These are phyloP conservation scores for Quercus variabilis DNA, from an alignment of 306 rosid genomes.

Conservation along the genomic window DNA sequence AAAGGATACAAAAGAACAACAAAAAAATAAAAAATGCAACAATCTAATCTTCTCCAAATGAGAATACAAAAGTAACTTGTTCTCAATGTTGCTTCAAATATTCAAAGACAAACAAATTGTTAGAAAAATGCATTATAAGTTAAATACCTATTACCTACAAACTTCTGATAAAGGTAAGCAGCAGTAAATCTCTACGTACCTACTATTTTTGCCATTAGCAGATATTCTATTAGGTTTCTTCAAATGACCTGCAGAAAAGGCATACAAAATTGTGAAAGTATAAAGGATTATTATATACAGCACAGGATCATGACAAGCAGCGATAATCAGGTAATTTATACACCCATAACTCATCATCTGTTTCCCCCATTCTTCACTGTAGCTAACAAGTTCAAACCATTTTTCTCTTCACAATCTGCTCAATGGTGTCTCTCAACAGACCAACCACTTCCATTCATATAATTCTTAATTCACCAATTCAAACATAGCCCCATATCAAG, in stretches of 20 bases:
- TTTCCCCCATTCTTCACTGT: background rate
- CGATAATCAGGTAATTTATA: constrained; percentile 1
- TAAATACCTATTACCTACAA: constrained; percentile 1
- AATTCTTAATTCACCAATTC: background rate
- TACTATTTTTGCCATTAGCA: constrained; percentile 25
- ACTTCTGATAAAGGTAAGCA: constrained; percentile 3
- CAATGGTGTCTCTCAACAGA: background rate
- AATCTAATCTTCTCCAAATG: constrained; percentile 2
- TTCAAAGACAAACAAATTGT: background rate
- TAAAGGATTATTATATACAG: constrained; percentile 5
- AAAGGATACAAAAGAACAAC: background rate
- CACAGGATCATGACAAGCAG: constrained; percentile 23
- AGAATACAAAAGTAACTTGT: background rate
- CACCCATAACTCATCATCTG: constrained; percentile 4
- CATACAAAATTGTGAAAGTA: constrained; percentile 19
- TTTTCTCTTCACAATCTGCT: background rate
- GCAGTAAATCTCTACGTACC: constrained; percentile 8
- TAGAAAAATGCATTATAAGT: background rate
- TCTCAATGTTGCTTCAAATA: constrained; percentile 5
- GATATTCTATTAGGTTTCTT: constrained; percentile 30
- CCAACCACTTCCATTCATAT: background rate
- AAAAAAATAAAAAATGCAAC: background rate
- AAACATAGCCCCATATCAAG: background rate
- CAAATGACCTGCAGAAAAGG: constrained; percentile 42
- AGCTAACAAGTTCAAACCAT: background rate